Evolutionary conservation across 441 rosid species (phyloP), one percentile per base, ranked within the genome.

Genomic region (Bruguiera hainesii): DNA sequence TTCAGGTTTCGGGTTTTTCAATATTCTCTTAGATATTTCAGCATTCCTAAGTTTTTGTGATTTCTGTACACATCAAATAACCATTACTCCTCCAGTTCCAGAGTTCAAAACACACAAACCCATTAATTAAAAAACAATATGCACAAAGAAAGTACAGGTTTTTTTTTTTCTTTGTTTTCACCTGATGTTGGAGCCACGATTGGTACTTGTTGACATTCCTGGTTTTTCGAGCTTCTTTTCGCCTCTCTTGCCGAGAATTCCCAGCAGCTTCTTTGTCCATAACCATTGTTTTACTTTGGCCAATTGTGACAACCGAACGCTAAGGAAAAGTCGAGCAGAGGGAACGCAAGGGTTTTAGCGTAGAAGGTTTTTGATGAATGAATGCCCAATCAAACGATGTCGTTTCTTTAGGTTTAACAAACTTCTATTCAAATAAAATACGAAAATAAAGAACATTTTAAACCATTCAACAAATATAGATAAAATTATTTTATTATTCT

Each of bases 181-280:
- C 98, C 87, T 87, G 84, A 74, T 79, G 76, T 69, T 78, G 75
- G 61, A 85, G 73, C 92, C 96, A 85, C 58, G 83, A 76, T 48
- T 88, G 79, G 72, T 80, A 72, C 63, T 84, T 85, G 46, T 56
- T 68, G 75, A 79, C 81, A 48, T 73, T 86, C 73, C 76, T 80
- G 49, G 63, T 73, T 61, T 74, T 46, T n/a, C 91, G 74, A 73
- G 84, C 88, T 75, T 88, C 91, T 72, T 89, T 91, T n/a, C 96
- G 79, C 73, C 69, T 83, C 28, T 86, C 85, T 37, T 62, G 80
- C 31, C 96, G 89, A 31, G 93, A 81, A 21, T 50, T 70, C 25
- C 19, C 63, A 37, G 21, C 60, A 26, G 30, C 28, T 39, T 46
- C 49, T 70, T 66, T 75, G 35, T 69, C 89, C 74, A 61, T 8